phyloP scores from a whole-genome alignment of 305 asterid genomes.

The Andrographis paniculata region DNA sequence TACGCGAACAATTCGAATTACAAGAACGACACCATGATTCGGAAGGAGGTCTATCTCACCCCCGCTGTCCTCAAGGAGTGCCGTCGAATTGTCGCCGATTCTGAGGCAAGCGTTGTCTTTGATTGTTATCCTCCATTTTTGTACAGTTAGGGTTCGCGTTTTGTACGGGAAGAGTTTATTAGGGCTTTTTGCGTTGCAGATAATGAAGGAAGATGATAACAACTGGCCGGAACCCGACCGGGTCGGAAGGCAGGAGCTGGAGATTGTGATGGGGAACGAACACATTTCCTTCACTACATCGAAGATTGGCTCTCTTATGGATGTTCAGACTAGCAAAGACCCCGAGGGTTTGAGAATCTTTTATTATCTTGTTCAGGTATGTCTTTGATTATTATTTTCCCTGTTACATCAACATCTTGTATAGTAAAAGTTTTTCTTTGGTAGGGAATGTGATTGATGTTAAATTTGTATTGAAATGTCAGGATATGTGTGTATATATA shows the following conservation, averaged over 20 bases:
- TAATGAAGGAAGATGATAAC: constrained; percentile 95
- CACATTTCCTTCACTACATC: constrained; percentile 93
- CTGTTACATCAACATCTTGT: background rate
- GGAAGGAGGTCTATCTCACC: constrained; percentile 80
- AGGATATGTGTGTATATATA: no score
- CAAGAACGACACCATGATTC: constrained; percentile 90
- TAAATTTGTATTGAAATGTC: no score
- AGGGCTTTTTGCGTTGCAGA: constrained; percentile 28
- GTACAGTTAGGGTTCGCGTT: background rate
- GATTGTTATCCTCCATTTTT: background rate
- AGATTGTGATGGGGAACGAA: constrained; percentile 95
- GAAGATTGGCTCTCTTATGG: constrained; percentile 93
- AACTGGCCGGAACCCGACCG: constrained; percentile 99
- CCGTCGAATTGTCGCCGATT: constrained; percentile 79
- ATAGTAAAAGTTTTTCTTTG: no score
- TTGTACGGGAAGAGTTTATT: constrained; percentile 16
- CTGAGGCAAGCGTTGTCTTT: constrained; percentile 39
- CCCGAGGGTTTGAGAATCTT: constrained; percentile 89
- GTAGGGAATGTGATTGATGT: no score
- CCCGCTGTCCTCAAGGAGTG: constrained; percentile 85
- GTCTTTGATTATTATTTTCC: background rate
- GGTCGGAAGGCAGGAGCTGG: constrained; percentile 95
- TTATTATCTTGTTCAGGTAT: constrained; percentile 91
- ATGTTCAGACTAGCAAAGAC: constrained; percentile 88
- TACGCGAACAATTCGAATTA: constrained; percentile 75